Percentiles rank a stretch among this genome's conserved stretches.
These are phyloP conservation scores for Fusarium coffeatum DNA, from an alignment of 2,329 filamentous ascomycete species.

Conservation along the genomic window DNA sequence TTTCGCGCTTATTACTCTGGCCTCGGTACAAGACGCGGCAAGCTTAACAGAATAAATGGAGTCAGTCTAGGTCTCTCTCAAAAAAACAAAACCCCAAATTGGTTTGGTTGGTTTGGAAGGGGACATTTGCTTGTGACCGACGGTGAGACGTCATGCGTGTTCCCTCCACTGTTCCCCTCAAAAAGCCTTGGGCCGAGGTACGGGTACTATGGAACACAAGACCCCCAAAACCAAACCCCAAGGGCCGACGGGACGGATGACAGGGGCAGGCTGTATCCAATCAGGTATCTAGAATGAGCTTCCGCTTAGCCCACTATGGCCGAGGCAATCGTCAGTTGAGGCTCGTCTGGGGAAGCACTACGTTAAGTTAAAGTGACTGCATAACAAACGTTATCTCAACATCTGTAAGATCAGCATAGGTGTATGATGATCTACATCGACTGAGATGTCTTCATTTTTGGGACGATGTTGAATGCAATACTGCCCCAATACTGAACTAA, in stretches of 20 bases:
- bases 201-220: background rate
- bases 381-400: background rate
- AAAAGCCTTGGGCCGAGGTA: slow-evolving; percentile 47
- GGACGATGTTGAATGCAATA: background rate
- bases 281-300: background rate
- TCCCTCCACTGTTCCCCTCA: slow-evolving; percentile 23
- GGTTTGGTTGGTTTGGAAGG: background rate
- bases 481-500: background rate
- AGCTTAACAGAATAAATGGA: slow-evolving; percentile 13
- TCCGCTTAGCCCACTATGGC: slow-evolving; percentile 20
- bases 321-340: slow-evolving; percentile 33
- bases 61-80: background rate
- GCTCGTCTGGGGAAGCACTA: slow-evolving; percentile 29
- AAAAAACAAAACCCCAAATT: background rate
- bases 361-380: background rate
- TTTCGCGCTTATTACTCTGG: slow-evolving; percentile 34
- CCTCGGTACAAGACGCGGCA: slow-evolving; percentile 34
- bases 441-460: background rate
- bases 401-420: background rate
- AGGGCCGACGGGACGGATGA: slow-evolving; percentile 25
- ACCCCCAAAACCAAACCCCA: background rate
- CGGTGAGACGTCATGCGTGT: slow-evolving; percentile 36
- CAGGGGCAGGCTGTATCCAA: slow-evolving; percentile 4
- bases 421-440: background rate
- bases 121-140: slow-evolving; percentile 36